Base-by-base conservation (phyloP, 1,284 basidiomycete species). In the Blastosporella zonata region DNA sequence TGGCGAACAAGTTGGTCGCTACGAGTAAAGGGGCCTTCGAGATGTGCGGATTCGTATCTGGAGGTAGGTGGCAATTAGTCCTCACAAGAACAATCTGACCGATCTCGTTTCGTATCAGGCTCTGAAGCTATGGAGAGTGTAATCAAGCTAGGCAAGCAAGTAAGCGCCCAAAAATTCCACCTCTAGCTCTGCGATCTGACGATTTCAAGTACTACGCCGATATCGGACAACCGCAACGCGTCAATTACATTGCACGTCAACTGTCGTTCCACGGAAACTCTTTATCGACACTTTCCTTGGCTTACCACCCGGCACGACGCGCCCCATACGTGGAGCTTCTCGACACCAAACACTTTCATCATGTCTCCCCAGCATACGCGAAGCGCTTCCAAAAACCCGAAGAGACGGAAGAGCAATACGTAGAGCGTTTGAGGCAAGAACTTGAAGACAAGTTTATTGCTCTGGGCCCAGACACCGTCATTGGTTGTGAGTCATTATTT, bases 201-300 rank as follows among this genome's bases (percentile, higher is more conserved):
- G 43, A 7, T 29, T 38, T 39, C 22, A 31, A 88, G 81, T 90
- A 87, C 59, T 87, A 73, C 56, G 72, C 78, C 35, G 87, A 92
- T 62, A 80, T 71, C 0, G 79, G 79, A 1, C 82, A 93, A 64
- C 72, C 77, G 0, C 67, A 84, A 56, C 78, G 91, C 41, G 79
- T 60, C 43, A 85, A 92, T 58, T 91, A 87, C 62, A 92, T 94
- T 58, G 86, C 78, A n/a, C 77, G 91, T 13, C 65, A 84, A 43
- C 69, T 90, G 18, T 90, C 87, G 2, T 94, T 82, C 68, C 92
- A 94, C 62, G 92, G 92, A 1, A 93, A 93, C 64, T 90, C 88
- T 2, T 59, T 93, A 22, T 76, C 75, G 28, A 86, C 87, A 0
- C 68, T 92, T 13, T 77, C 83, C 10, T 71, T 90, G 10, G 79